A percentile compares a stretch with the other conserved stretches of the same genome.
These are phyloP conservation scores for Clarkia xantiana DNA, from an alignment of 345 rosid species.

Conservation along the genomic window DNA sequence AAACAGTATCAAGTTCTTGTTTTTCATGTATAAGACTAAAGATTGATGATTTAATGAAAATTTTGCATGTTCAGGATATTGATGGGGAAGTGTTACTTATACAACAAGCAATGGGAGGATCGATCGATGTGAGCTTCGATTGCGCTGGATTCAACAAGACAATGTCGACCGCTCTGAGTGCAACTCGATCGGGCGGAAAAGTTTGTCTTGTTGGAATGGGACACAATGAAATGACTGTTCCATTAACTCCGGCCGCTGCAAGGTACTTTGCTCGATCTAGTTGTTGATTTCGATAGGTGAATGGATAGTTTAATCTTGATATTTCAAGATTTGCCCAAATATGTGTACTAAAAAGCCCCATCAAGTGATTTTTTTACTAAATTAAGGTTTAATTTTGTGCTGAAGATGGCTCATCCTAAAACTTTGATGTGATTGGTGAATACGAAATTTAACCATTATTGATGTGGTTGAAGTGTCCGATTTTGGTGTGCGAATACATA, in stretches of 20 bases:
- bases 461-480: too few species aligned
- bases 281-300: not conserved
- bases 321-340: not conserved
- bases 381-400: too few species aligned
- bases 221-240: slow-evolving; percentile 59
- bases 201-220: slow-evolving; percentile 90
- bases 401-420: too few species aligned
- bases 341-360: too few species aligned
- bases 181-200: slow-evolving; percentile 75
- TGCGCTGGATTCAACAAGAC: slow-evolving; percentile 88
- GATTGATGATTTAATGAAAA: too few species aligned
- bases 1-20: not conserved
- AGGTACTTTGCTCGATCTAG: slow-evolving; percentile 22
- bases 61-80: slow-evolving; percentile 42
- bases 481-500: too few species aligned
- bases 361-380: too few species aligned
- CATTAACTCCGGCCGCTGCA: slow-evolving; percentile 82
- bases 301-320: not conserved
- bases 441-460: too few species aligned
- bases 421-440: too few species aligned
- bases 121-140: slow-evolving; percentile 63
- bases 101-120: slow-evolving; percentile 41
- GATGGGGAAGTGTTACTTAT: slow-evolving; percentile 48
- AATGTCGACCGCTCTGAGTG: slow-evolving; percentile 65
- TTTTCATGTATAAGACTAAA: not conserved